Conservation (phyloP, 2,329 filamentous ascomycete genomes). For the Alternaria infectoria region DNA sequence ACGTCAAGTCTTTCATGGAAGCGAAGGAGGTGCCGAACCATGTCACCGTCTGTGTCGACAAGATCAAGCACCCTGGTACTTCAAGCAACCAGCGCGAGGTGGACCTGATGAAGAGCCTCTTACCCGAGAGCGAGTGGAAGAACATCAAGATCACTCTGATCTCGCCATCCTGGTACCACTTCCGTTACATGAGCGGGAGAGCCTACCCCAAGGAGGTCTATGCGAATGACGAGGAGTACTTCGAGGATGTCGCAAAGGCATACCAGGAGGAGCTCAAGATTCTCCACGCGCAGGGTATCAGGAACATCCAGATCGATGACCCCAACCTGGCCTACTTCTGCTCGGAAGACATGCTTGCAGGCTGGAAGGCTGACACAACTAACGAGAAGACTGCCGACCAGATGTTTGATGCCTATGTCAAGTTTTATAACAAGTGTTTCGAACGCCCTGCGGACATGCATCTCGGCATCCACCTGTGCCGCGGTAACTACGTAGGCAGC, state of each 20-base stretch:
- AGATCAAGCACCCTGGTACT: conserved; percentile 62
- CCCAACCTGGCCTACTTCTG: conserved; percentile 55
- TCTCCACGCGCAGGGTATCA: conserved; percentile 53
- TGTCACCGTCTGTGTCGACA: conserved; percentile 63
- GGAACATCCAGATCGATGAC: conserved; percentile 58
- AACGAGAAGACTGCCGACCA: conserved; percentile 73
- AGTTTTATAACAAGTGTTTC: conserved; percentile 76
- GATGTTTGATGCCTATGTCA: conserved; percentile 76
- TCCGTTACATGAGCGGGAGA: conserved; percentile 64
- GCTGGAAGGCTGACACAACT: conserved; percentile 63
- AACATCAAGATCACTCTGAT: conserved; percentile 73
- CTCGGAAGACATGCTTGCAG: conserved; percentile 46
- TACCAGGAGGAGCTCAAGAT: conserved; percentile 56
- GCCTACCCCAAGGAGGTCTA: conserved; percentile 56
- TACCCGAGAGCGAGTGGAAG: conserved; percentile 66
- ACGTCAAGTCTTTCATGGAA: conserved; percentile 68
- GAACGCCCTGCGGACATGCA: conserved; percentile 71
- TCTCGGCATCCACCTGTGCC: conserved; percentile 77
- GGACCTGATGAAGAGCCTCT: conserved; percentile 63
- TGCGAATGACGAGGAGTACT: conserved; percentile 55
- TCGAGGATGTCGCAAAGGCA: conserved; percentile 54
- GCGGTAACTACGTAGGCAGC: conserved; percentile 56
- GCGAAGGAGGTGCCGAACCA: conserved; percentile 60
- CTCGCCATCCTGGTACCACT: conserved; percentile 73
- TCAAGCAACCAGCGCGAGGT: conserved; percentile 65